Evolutionary conservation across 345 rosid species (phyloP).

Genomic region (Clarkia xantiana): DNA sequence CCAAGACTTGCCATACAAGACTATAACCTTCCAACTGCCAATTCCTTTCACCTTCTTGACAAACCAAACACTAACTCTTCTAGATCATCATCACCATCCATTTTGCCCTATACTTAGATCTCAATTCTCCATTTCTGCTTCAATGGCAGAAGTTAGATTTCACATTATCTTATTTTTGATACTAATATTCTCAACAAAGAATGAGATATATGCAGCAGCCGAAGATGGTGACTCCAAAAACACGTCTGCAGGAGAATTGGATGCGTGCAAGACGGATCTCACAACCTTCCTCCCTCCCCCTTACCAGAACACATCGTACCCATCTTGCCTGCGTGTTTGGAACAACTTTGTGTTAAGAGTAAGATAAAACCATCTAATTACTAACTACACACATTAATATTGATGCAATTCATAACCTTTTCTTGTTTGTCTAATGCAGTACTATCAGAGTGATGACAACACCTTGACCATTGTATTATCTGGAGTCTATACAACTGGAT

Average conservation of each 20-base stretch:
- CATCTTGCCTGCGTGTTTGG: conserved; percentile 64
- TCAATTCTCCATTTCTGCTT: conserved; percentile 5
- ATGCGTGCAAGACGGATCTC: conserved; percentile 44
- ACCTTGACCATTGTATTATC: conserved; percentile 56
- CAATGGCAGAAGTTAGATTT: conserved; percentile 24
- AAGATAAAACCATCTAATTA: conserved; percentile 8
- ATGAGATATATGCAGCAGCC: conserved; percentile 9
- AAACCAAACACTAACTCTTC: neutral
- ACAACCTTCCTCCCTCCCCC: conserved; percentile 64
- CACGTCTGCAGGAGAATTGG: conserved; percentile 11
- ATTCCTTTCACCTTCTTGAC: conserved; percentile 11
- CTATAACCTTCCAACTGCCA: conserved; percentile 31
- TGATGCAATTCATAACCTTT: neutral
- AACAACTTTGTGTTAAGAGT: conserved; percentile 69
- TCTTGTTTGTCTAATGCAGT: conserved; percentile 22
- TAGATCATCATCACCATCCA: conserved; percentile 6
- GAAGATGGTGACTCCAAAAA: conserved; percentile 8
- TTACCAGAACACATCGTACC: conserved; percentile 44
- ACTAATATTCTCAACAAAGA: conserved; percentile 15
- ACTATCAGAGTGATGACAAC: conserved; percentile 46
- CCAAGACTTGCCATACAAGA: conserved; percentile 32
- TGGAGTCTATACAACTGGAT: conserved; percentile 72
- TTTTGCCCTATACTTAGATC: conserved; percentile 7
- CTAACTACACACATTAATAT: neutral
- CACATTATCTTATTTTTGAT: conserved; percentile 18